These are phyloP conservation scores for Marchantia paleacea DNA, from an alignment of 225 moss, liverwort and hornwort species.

Conservation along the genomic window DNA sequence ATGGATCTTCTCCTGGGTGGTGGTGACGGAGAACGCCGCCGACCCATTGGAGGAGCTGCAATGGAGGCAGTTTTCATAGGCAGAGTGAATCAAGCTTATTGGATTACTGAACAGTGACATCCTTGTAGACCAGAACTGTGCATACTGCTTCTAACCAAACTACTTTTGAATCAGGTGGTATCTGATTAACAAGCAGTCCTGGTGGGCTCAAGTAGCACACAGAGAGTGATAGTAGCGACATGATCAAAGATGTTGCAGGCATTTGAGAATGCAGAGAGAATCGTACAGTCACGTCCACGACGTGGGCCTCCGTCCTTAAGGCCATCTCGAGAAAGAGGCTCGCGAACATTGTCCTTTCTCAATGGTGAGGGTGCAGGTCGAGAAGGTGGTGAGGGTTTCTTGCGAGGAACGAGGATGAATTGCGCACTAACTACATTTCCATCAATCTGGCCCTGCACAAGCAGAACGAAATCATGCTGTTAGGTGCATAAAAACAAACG, in stretches of 20 bases:
- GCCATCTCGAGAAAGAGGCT: slow-evolving; percentile 60
- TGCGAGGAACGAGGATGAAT: slow-evolving; percentile 79
- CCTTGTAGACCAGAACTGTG: not conserved
- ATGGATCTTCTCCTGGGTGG: slow-evolving; percentile 67
- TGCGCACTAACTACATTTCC: slow-evolving; percentile 89
- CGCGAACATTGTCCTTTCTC: slow-evolving; percentile 49
- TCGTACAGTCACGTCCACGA: slow-evolving; percentile 68
- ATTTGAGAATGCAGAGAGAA: not conserved
- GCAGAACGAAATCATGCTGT: not conserved
- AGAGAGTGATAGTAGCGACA: not conserved
- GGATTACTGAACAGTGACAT: not conserved
- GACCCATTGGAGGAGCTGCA: slow-evolving; percentile 56
- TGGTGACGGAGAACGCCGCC: slow-evolving; percentile 75
- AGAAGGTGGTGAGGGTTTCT: slow-evolving; percentile 62
- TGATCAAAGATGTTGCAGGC: not conserved
- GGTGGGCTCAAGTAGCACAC: not conserved
- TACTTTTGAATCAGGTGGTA: too few species aligned
- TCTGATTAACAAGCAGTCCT: too few species aligned
- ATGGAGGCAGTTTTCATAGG: not conserved
- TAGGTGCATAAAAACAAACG: not conserved
- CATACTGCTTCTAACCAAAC: too few species aligned
- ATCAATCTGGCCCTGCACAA: slow-evolving; percentile 83
- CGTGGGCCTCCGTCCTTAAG: slow-evolving; percentile 48
- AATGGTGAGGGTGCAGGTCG: slow-evolving; percentile 48
- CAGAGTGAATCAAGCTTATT: not conserved